Evolutionary conservation across 1,284 basidiomycete species (phyloP), one percentile per base, ranked within the genome.

Genomic region (Mycosarcoma mackinlayi): DNA sequence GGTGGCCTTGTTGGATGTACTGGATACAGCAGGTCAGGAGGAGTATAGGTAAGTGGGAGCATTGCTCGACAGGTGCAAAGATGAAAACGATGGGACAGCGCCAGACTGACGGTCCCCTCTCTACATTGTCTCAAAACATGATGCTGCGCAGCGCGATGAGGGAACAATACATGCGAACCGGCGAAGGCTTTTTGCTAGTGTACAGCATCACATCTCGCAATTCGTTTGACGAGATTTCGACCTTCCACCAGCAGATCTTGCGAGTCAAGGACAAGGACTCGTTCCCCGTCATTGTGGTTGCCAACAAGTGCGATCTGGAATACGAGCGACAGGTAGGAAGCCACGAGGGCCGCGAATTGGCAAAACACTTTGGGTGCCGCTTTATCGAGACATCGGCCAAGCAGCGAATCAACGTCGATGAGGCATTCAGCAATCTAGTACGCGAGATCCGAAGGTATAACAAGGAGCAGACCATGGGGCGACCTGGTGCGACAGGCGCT

Each of bases 301-400:
- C 94, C 31, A 99, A 99, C 87, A 98, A 99, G 86, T 96, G 93
- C 83, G 96, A 99, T 84, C 85, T 99, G 80, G 96, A 99, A 83
- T 96, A 92, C 82, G 96, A 98, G 84, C 88, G 96, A 61, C 94
- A 98, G 85, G 96, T 99, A 16, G 92, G 93, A 82, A 92, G 91
- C 86, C 93, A 95, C 81, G 95, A 98, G 92, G 96, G 96, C 10
- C 92, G 93, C 59, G 94, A 96, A 79, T 88, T 98, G 59, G 95
- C 96, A 2, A 94, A 93, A 84, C 92, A 94, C 83, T 96, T 98
- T 83, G 91, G 91, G 48, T 97, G 94, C 86, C 92, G 91, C 79
- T 98, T 96, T 84, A 94, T 98, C 75, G 96, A 98, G 85, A 98
- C 96, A 2, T 98, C 95, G 21, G 96, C 96, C 52, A 99, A 99